Evolutionary conservation across 352 stramenopile species (phyloP).

Genomic region (Albugo candida): DNA sequence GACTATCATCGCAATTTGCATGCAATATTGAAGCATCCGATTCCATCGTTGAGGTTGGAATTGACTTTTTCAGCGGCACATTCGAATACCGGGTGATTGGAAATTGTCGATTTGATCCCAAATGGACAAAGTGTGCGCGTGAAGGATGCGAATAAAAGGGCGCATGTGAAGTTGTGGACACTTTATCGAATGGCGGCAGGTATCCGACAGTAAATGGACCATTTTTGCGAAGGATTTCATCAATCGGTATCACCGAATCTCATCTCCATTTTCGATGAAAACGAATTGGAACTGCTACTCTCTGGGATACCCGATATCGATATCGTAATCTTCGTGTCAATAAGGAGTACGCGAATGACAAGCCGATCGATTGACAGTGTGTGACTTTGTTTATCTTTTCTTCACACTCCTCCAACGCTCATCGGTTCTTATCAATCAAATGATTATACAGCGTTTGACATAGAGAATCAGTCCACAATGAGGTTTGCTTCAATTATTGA

Average conservation of each 20-base stretch:
- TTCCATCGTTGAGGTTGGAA: constrained; percentile 70
- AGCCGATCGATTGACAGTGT: constrained; percentile 68
- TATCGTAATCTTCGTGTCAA: constrained; percentile 84
- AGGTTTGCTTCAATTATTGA: too few species aligned
- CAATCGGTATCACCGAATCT: constrained; percentile 78
- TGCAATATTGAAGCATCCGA: constrained; percentile 76
- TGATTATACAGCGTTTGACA: too few species aligned
- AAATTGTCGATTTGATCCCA: constrained; percentile 79
- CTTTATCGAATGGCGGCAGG: constrained; percentile 98
- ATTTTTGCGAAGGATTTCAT: constrained; percentile 82
- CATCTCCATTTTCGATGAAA: constrained; percentile 88
- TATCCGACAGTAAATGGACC: constrained; percentile 88
- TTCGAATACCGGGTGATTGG: constrained; percentile 77
- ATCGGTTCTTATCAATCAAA: too few species aligned
- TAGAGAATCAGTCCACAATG: too few species aligned
- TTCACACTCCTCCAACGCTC: too few species aligned
- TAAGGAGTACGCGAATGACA: constrained; percentile 87
- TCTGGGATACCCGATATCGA: constrained; percentile 86
- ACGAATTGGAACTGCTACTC: constrained; percentile 86
- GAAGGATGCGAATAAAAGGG: constrained; percentile 87
- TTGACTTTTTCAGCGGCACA: constrained; percentile 86
- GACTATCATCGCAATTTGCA: constrained; percentile 89
- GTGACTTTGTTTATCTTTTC: too few species aligned
- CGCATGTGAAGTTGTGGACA: constrained; percentile 88
- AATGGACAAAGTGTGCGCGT: constrained; percentile 73